Evolutionary conservation across 2,329 filamentous ascomycete genomes (phyloP).

Genomic region (Pseudonectria foliicola): DNA sequence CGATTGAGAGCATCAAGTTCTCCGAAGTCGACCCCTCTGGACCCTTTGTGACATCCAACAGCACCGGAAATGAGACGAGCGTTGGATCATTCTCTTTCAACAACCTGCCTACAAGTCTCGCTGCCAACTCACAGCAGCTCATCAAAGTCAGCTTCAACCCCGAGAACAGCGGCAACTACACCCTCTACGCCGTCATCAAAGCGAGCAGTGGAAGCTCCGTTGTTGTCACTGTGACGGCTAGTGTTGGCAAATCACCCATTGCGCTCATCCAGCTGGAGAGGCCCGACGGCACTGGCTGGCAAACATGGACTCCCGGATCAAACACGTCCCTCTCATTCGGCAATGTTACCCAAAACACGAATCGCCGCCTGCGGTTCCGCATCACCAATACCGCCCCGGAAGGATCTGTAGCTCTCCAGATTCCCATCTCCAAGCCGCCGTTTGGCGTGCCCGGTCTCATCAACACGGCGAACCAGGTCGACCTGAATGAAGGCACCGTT

Average conservation of each 20-base stretch:
- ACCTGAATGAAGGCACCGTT: slow-evolving; percentile 49
- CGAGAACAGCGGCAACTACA: slow-evolving; percentile 38
- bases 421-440: slow-evolving; percentile 56
- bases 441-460: slow-evolving; percentile 49
- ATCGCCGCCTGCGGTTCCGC: slow-evolving; percentile 41
- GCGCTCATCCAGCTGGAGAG: slow-evolving; percentile 50
- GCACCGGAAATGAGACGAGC: slow-evolving; percentile 25
- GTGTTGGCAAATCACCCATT: slow-evolving; percentile 38
- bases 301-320: slow-evolving; percentile 30
- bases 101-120: slow-evolving; percentile 38
- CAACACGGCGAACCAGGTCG: slow-evolving; percentile 46
- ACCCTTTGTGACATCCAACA: slow-evolving; percentile 34
- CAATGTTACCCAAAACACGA: slow-evolving; percentile 45
- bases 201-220: slow-evolving; percentile 43
- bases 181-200: slow-evolving; percentile 39
- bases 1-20: slow-evolving; percentile 36
- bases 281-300: slow-evolving; percentile 43
- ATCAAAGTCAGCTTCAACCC: slow-evolving; percentile 43
- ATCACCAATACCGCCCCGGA: slow-evolving; percentile 43
- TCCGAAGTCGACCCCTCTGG: slow-evolving; percentile 37
- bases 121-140: slow-evolving; percentile 30
- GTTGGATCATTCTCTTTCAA: slow-evolving; percentile 43
- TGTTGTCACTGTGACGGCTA: slow-evolving; percentile 41
- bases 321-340: slow-evolving; percentile 46
- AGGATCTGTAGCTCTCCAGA: slow-evolving; percentile 39